Conservation (phyloP, 768 basidiomycete genomes). For the Termitomyces sp. region DNA sequence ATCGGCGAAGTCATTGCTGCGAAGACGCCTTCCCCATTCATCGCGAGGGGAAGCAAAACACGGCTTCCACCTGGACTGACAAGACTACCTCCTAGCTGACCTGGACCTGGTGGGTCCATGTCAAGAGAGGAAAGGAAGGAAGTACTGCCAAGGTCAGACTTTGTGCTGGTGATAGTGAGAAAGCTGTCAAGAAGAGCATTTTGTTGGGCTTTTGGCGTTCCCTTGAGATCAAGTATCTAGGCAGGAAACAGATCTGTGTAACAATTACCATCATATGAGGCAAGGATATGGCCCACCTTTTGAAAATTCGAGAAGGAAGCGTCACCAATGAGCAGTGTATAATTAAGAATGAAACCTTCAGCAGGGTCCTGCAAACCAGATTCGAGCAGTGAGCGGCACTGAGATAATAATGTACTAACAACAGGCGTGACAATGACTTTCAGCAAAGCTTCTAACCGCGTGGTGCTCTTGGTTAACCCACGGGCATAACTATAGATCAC, state of each 20-base stretch:
- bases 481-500: constrained; percentile 62
- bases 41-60: constrained; percentile 43
- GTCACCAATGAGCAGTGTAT: constrained; percentile 91
- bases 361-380: constrained; percentile 63
- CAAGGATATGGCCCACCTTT: constrained; percentile 57
- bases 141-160: constrained; percentile 79
- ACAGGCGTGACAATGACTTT: constrained; percentile 95
- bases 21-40: constrained; percentile 51
- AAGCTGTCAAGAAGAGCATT: constrained; percentile 90
- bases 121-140: constrained; percentile 93
- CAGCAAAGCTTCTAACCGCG: constrained; percentile 83
- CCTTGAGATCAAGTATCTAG: constrained; percentile 92
- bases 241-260: not conserved
- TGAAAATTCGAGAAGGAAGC: constrained; percentile 97
- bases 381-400: not conserved
- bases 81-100: constrained; percentile 44
- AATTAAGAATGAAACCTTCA: constrained; percentile 94
- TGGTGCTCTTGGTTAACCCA: constrained; percentile 74
- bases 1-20: constrained; percentile 58
- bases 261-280: not conserved
- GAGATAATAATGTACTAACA: constrained; percentile 36
- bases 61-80: constrained; percentile 65
- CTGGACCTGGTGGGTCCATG: constrained; percentile 78
- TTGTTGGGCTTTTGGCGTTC: constrained; percentile 81
- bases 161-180: constrained; percentile 88